Evolutionary conservation across 1,284 basidiomycete genomes (phyloP).

Genomic region (Athelia sp.): DNA sequence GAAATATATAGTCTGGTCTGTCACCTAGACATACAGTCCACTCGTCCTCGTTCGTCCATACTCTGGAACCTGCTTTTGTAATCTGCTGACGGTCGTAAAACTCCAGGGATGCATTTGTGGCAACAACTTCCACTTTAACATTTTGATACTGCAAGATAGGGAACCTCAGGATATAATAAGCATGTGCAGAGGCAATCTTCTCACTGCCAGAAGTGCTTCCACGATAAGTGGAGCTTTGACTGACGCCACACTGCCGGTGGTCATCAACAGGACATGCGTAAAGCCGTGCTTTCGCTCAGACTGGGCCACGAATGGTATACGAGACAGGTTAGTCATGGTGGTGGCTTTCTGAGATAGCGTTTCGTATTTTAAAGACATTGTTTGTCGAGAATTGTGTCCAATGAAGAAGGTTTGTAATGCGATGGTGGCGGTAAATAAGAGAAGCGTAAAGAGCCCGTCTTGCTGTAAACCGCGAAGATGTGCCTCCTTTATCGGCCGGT

Average conservation of each 20-base stretch:
- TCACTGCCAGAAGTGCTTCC: conserved; percentile 64
- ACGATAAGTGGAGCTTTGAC: conserved; percentile 92
- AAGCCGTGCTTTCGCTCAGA: conserved; percentile 36
- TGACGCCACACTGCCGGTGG: conserved; percentile 91
- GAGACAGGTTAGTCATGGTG: conserved; percentile 6
- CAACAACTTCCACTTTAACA: conserved; percentile 81
- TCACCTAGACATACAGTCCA: conserved; percentile 60
- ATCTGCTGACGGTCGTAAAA: conserved; percentile 70
- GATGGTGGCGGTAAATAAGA: neutral
- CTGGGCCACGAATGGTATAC: conserved; percentile 41
- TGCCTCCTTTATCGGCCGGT: too few species aligned
- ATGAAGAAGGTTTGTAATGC: neutral
- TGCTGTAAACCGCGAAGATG: too few species aligned
- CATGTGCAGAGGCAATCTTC: conserved; percentile 21
- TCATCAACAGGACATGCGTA: conserved; percentile 78
- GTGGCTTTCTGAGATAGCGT: neutral
- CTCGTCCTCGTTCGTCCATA: conserved; percentile 93
- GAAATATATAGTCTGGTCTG: neutral
- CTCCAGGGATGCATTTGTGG: conserved; percentile 73
- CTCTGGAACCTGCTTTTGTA: conserved; percentile 47
- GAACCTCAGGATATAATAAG: neutral
- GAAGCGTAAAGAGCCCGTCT: too few species aligned
- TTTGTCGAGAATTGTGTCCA: neutral
- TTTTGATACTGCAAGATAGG: conserved; percentile 50
- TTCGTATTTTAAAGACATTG: neutral